Evolutionary conservation across 352 stramenopile genomes (phyloP), one percentile per base, ranked within the genome.

Genomic region (Globisporangium mamillatum): DNA sequence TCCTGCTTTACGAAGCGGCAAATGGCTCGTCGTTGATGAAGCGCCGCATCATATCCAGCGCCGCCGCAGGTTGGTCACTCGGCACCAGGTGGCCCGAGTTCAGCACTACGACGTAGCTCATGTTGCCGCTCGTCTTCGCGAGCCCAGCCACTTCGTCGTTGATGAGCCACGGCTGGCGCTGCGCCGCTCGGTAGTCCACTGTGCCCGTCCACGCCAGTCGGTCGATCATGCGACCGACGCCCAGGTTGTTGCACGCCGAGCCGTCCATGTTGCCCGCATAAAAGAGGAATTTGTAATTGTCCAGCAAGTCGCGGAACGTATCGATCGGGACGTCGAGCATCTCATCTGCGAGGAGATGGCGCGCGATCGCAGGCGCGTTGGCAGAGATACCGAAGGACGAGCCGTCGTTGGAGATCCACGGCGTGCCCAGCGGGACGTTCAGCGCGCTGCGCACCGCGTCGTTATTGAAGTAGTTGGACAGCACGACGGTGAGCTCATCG

Each of bases 231-330:
- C 84, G 86, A 1, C 79, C 77, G 18, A 94, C 74, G 32, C 86
- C 86, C 27, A 94, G 75, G 67, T 91, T 91, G 71, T 94, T 94
- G 74, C 83, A 92, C 56, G 82, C 29, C 34, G 86, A 94, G 55
- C 86, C 84, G 67, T 94, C 86, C 84, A 94, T 92, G 64, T 94
- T 94, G 71, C 86, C 86, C 0, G 86, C 86, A 63, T 92, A 94
- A 48, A 93, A 94, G 16, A 94, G 78, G 50, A 92, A 88, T 64
- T 90, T 86, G 81, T 94, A 94, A 55, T 88, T 87, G 75, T 94
- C 81, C 60, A 94, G 67, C 67, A 94, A 63, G 64, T 91, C 83
- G 46, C 86, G 84, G 63, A 93, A 88, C 24, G 90, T 81, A 54
- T 81, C 78, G 64, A 93, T 92, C 12, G 86, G 76, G 7, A 94